Conservation (phyloP, 2,329 filamentous ascomycete genomes). For the Colletotrichum acutatum region DNA sequence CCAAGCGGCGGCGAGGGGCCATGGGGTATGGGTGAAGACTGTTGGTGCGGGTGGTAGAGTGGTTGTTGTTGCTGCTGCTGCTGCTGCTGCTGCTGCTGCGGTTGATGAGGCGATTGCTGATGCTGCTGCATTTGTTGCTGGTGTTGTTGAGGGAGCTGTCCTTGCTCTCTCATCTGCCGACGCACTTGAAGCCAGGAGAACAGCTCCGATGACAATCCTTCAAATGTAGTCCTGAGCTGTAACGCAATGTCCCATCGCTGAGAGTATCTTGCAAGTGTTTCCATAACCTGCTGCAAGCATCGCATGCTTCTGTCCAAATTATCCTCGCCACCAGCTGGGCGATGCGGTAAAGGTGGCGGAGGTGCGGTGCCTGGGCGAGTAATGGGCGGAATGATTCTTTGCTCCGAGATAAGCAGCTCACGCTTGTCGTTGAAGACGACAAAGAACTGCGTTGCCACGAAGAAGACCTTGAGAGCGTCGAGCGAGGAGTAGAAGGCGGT, state of each 20-base stretch:
- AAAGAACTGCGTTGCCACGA: conserved; percentile 73
- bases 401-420: conserved; percentile 65
- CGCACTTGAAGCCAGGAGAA: conserved; percentile 55
- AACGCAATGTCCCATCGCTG: conserved; percentile 69
- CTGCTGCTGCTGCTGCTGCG: conserved; percentile 46
- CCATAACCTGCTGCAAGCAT: conserved; percentile 64
- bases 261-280: conserved; percentile 67
- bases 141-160: conserved; percentile 41
- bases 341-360: conserved; percentile 64
- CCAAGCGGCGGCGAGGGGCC: not conserved
- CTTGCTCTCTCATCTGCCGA: conserved; percentile 46
- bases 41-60: conserved; percentile 22
- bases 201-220: conserved; percentile 58
- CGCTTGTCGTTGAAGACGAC: conserved; percentile 66
- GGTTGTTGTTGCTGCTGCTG: conserved; percentile 38
- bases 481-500: conserved; percentile 84
- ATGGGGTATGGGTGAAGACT: not conserved
- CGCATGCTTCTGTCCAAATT: conserved; percentile 66
- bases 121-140: conserved; percentile 43
- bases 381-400: conserved; percentile 56
- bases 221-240: conserved; percentile 64
- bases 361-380: conserved; percentile 57
- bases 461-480: conserved; percentile 87
- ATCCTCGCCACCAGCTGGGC: conserved; percentile 54
- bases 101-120: conserved; percentile 41